Conservation (phyloP, 2,329 filamentous ascomycete genomes). For the Aureobasidium uvarum region DNA sequence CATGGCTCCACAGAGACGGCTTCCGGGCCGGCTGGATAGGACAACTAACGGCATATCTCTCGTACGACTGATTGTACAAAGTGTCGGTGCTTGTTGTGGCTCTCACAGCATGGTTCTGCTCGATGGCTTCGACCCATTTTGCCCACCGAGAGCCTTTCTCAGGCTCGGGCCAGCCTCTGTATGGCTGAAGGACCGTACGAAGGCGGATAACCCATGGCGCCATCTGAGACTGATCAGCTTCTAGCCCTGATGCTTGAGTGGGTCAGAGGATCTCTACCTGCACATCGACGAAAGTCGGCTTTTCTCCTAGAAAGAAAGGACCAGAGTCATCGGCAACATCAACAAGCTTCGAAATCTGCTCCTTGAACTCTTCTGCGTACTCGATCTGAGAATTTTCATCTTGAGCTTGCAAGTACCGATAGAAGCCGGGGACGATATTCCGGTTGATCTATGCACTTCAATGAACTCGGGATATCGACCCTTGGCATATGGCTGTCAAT, state of each 20-base stretch:
- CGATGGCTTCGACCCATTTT: slow-evolving; percentile 68
- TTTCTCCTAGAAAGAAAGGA: slow-evolving; percentile 64
- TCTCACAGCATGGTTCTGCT: slow-evolving; percentile 60
- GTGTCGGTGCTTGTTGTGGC: slow-evolving; percentile 66
- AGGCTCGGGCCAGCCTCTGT: slow-evolving; percentile 64
- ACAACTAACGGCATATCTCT: slow-evolving; percentile 50
- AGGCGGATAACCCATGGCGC: slow-evolving; percentile 73
- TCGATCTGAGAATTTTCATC: slow-evolving; percentile 59
- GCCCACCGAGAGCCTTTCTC: slow-evolving; percentile 64
- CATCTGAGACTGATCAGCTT: slow-evolving; percentile 50
- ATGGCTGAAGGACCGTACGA: slow-evolving; percentile 62
- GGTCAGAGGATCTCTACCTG: neutral
- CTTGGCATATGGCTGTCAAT: neutral
- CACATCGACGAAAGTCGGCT: slow-evolving; percentile 66
- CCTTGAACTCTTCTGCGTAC: slow-evolving; percentile 61
- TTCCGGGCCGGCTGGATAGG: neutral
- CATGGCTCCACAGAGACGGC: no score
- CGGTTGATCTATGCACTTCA: slow-evolving; percentile 38
- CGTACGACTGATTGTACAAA: slow-evolving; percentile 66
- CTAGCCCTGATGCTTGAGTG: neutral
- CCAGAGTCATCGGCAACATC: slow-evolving; percentile 58
- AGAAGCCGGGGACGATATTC: slow-evolving; percentile 73
- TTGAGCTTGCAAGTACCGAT: slow-evolving; percentile 66
- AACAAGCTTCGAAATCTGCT: slow-evolving; percentile 62
- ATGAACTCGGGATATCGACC: slow-evolving; percentile 33